Conservation (phyloP, 495 filamentous ascomycete genomes). For the Rusavskia elegans region DNA sequence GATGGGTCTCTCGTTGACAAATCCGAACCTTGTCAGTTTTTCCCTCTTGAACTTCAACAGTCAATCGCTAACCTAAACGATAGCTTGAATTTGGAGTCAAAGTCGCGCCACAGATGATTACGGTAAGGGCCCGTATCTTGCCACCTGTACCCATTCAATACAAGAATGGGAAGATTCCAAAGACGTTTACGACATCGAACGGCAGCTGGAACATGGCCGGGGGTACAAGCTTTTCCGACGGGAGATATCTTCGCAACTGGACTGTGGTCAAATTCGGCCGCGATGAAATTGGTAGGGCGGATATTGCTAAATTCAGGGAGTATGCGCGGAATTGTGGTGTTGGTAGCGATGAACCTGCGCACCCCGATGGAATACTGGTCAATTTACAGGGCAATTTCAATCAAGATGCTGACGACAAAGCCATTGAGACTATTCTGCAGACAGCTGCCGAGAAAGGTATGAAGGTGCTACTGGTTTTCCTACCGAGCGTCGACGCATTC, state of each 20-base stretch:
- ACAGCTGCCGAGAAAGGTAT: slow-evolving; percentile 9
- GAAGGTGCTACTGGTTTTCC: slow-evolving; percentile 44
- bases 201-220: slow-evolving; percentile 15
- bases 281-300: not conserved
- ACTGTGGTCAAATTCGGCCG: slow-evolving; percentile 11
- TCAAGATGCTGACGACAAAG: slow-evolving; percentile 3
- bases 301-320: not conserved
- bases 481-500: slow-evolving; percentile 31
- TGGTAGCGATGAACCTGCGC: not conserved
- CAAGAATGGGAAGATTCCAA: not conserved
- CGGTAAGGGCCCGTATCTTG: not conserved
- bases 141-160: not conserved
- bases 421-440: not conserved
- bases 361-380: not conserved
- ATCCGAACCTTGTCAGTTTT: slow-evolving; percentile 1
- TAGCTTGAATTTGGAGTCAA: not conserved
- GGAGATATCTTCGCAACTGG: slow-evolving; percentile 9
- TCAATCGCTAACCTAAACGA: not conserved
- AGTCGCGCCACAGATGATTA: not conserved
- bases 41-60: not conserved
- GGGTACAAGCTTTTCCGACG: slow-evolving; percentile 7
- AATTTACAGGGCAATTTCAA: not conserved
- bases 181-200: slow-evolving; percentile 10
- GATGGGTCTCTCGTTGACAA: slow-evolving; percentile 38
- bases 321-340: not conserved